Percentiles rank a stretch among this genome's conserved stretches.
These are phyloP conservation scores for Carex littledalei DNA, from an alignment of 176 grass and related monocot genomes.

Conservation along the genomic window DNA sequence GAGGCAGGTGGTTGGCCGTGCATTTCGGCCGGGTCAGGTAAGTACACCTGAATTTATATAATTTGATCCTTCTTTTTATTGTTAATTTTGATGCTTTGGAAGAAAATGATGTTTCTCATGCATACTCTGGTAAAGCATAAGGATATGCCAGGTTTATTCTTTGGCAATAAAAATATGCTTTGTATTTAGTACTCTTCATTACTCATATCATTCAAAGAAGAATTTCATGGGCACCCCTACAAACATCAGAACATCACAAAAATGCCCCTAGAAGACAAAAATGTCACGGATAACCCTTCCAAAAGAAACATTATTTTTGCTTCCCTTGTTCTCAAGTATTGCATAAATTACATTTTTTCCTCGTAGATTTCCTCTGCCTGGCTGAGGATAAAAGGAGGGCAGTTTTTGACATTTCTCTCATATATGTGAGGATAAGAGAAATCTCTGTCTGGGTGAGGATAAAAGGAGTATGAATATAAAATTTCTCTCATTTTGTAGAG, in stretches of 20 bases:
- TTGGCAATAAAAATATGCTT: not conserved
- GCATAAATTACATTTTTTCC: not conserved
- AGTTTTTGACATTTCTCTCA: not conserved
- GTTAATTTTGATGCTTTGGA: conserved; percentile 5
- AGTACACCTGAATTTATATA: not conserved
- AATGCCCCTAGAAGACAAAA: not conserved
- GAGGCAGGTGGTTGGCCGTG: conserved; percentile 63
- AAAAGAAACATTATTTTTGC: not conserved
- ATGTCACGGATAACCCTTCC: not conserved
- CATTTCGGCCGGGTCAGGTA: conserved; percentile 63
- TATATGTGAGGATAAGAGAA: not conserved
- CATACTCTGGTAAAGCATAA: not conserved
- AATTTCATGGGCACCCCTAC: not conserved
- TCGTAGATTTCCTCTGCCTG: not conserved
- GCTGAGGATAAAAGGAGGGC: not conserved
- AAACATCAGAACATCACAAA: not conserved
- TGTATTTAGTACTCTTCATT: not conserved
- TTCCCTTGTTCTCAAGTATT: not conserved
- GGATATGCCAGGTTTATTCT: not conserved
- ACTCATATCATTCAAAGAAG: not conserved
- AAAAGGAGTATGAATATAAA: not conserved
- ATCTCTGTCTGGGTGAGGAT: not conserved
- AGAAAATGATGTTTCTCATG: not conserved
- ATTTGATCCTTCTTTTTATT: conserved; percentile 7
- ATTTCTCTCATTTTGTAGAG: conserved; percentile 1